Base-by-base conservation (phyloP, 208 protist genomes). In the Trypanosoma brucei region DNA sequence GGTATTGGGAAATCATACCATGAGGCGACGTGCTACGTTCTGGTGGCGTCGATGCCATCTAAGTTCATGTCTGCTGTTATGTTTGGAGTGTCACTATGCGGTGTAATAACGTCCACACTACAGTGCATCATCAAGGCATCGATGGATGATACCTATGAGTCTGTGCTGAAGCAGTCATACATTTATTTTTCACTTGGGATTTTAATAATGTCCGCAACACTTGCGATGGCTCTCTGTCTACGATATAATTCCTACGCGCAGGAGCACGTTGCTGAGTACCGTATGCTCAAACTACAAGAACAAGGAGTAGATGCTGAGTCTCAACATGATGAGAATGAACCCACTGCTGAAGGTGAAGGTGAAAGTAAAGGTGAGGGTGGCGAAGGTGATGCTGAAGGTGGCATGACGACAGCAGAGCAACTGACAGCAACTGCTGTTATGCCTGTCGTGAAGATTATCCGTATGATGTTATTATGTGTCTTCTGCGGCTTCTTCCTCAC, bases 51-150 rank as follows among this genome's bases (percentile, higher is more conserved):
- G 7, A 86, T 96, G 76, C 83, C 83, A 49, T 58, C 78, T 3
- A 82, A 86, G 65, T 95, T 93, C 61, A 94, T 88, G 78, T 83
- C 86, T 22, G 85, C 84, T 9, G 61, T 93, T 40, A 96, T 97
- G 90, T 83, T 86, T 70, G 92, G 92, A 61, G 88, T 79, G 48
- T 83, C 81, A 54, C 79, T 86, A 63, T 88, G 81, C 8, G 89
- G 89, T 33, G 73, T 91, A 5, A 78, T 86, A 34, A 49, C 81
- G 22, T 88, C 83, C 0, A 56, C 78, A 57, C 68, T 95, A 63
- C 86, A 91, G 76, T 88, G 89, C 68, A 87, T 95, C 68, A 80
- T 91, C 46, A 95, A 95, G 66, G 86, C 67, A 0, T 79, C 83
- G 31, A 84, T 92, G 76, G 22, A 72, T 1, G 38, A 77, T 57